These are phyloP conservation scores for Quercus alba DNA, from an alignment of 306 rosid species.

Conservation along the genomic window DNA sequence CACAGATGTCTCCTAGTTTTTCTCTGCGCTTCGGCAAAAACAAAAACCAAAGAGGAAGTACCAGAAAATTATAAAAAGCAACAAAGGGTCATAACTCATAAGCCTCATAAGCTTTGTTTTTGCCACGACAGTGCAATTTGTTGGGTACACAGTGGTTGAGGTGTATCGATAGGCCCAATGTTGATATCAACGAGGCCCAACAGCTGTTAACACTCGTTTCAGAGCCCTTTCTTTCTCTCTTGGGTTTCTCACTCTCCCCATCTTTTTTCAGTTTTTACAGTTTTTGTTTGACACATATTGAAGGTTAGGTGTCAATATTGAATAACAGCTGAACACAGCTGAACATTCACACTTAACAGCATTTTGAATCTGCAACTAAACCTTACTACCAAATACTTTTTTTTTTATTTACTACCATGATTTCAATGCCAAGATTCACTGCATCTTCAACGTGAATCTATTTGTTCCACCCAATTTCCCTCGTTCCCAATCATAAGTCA, in stretches of 20 bases:
- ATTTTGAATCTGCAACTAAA: not conserved
- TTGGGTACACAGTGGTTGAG: not conserved
- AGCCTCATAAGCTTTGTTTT: not conserved
- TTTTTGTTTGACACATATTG: slow-evolving; percentile 3
- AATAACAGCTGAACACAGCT: slow-evolving; percentile 1
- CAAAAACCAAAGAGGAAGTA: not conserved
- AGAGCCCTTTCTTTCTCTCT: not conserved
- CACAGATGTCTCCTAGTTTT: not conserved
- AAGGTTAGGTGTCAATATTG: slow-evolving; percentile 13
- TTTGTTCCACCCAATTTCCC: not conserved
- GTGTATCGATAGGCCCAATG: slow-evolving; percentile 38
- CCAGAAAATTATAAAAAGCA: not conserved
- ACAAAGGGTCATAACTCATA: too few relatives aligned
- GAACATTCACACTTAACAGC: not conserved
- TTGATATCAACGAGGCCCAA: slow-evolving; percentile 25
- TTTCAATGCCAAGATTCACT: not conserved
- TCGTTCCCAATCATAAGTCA: slow-evolving; percentile 2
- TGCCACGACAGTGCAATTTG: not conserved
- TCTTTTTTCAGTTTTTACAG: slow-evolving; percentile 8
- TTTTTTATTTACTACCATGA: not conserved
- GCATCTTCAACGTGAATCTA: slow-evolving; percentile 13
- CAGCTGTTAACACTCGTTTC: not conserved
- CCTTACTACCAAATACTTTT: not conserved
- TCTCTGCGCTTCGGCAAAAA: not conserved
- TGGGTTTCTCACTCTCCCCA: slow-evolving; percentile 23